Percentiles rank a stretch among this genome's conserved stretches.
These are phyloP conservation scores for Grosmannia huntii DNA, from an alignment of 2,329 filamentous ascomycete species.

Conservation along the genomic window DNA sequence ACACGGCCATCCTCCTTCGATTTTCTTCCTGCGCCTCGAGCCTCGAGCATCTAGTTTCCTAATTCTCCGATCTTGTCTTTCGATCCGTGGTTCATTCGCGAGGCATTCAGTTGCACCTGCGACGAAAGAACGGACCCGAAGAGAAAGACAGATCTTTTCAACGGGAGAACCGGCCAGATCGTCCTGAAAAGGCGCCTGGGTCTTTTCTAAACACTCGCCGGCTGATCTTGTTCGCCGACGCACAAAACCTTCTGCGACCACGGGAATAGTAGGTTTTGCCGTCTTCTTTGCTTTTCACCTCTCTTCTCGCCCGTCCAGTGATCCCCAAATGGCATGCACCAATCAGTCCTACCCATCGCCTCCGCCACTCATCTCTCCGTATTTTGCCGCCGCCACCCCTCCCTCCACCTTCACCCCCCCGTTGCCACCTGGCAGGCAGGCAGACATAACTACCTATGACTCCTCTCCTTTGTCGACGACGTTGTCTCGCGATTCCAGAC, in stretches of 20 bases:
- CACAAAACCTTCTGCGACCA: too few relatives aligned
- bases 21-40: too few relatives aligned
- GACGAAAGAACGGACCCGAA: constrained; percentile 14
- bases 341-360: neutral
- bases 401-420: neutral
- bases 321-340: neutral
- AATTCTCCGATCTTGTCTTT: neutral
- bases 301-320: neutral
- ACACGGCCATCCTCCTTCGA: neutral
- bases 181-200: too few relatives aligned
- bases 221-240: too few relatives aligned
- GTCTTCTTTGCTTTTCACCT: neutral
- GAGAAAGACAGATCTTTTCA: neutral
- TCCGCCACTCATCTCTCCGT: neutral
- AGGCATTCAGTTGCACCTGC: constrained; percentile 25
- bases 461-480: constrained; percentile 1
- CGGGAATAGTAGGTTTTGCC: too few relatives aligned
- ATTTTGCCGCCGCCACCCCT: constrained; percentile 1
- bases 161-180: neutral
- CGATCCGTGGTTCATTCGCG: constrained; percentile 13
- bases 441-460: neutral
- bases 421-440: constrained; percentile 7
- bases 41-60: neutral
- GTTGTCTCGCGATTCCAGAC: too few relatives aligned
- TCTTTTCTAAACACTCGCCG: too few relatives aligned